These are phyloP conservation scores for Coemansia sp. DNA, from an alignment of 192 early-diverging fungal genomes.

Conservation along the genomic window DNA sequence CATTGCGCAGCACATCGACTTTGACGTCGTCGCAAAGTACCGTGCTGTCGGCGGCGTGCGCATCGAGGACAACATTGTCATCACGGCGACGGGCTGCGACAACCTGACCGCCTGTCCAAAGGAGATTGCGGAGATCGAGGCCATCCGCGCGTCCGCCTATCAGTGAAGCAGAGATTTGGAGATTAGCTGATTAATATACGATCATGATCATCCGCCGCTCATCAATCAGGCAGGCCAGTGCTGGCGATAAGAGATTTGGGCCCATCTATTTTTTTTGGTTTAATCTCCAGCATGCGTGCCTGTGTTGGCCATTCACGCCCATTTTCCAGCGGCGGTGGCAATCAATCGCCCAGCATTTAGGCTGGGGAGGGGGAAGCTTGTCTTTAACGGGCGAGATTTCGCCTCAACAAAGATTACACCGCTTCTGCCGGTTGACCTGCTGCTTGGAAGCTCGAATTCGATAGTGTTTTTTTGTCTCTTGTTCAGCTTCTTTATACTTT, in stretches of 20 bases:
- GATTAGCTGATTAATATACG: too few relatives aligned
- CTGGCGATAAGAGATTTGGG: conserved; percentile 2
- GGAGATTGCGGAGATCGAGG: conserved; percentile 70
- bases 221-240: conserved; percentile 4
- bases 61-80: conserved; percentile 87
- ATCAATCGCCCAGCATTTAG: too few relatives aligned
- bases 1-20: conserved; percentile 61
- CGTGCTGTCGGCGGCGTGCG: conserved; percentile 85
- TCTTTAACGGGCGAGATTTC: too few relatives aligned
- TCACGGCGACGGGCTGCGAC: conserved; percentile 70
- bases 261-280: conserved; percentile 2
- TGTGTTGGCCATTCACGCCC: too few relatives aligned
- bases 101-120: conserved; percentile 85
- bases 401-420: too few relatives aligned
- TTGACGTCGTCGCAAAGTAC: conserved; percentile 63
- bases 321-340: too few relatives aligned
- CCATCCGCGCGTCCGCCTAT: conserved; percentile 26
- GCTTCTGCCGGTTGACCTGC: too few relatives aligned
- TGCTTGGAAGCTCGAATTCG: too few relatives aligned
- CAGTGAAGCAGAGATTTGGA: background rate
- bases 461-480: conserved; percentile 5
- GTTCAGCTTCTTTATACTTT: background rate
- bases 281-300: too few relatives aligned
- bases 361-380: too few relatives aligned
- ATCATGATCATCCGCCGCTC: conserved; percentile 7